A percentile compares a stretch with the other conserved stretches of the same genome.
Conservation (phyloP, 2,329 filamentous ascomycete species). For the Fusarium ambrosium region DNA sequence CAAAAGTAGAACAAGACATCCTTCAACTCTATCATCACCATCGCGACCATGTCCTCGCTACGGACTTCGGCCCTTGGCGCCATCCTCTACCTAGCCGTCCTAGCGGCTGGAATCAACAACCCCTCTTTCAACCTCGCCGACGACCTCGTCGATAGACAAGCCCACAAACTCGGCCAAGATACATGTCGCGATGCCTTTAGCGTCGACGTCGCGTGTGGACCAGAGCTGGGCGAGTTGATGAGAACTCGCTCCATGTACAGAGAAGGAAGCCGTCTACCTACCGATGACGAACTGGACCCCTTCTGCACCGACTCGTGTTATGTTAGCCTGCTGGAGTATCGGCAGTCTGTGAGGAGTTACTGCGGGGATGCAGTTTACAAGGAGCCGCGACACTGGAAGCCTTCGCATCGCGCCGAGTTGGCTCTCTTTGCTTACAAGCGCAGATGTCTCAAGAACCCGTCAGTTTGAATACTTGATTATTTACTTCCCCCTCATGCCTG, state of each 20-base stretch:
- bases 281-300: neutral
- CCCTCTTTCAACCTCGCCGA: neutral
- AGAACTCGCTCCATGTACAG: neutral
- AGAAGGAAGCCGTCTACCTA: neutral
- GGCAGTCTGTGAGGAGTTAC: neutral
- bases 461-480: neutral
- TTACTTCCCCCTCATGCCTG: neutral
- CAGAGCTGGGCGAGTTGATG: neutral
- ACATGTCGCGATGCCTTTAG: neutral
- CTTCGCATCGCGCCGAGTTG: neutral
- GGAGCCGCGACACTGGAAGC: neutral
- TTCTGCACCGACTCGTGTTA: conserved; percentile 4
- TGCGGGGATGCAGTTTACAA: neutral
- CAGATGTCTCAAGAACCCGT: neutral
- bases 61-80: neutral
- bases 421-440: neutral
- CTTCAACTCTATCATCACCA: neutral
- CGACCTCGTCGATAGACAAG: neutral
- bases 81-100: neutral
- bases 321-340: neutral
- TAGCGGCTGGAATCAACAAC: neutral
- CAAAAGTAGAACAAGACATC: neutral
- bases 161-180: neutral
- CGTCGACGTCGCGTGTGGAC: neutral
- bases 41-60: neutral